Conservation (phyloP, 2,329 filamentous ascomycete genomes). For the Keithomyces neogunnii region DNA sequence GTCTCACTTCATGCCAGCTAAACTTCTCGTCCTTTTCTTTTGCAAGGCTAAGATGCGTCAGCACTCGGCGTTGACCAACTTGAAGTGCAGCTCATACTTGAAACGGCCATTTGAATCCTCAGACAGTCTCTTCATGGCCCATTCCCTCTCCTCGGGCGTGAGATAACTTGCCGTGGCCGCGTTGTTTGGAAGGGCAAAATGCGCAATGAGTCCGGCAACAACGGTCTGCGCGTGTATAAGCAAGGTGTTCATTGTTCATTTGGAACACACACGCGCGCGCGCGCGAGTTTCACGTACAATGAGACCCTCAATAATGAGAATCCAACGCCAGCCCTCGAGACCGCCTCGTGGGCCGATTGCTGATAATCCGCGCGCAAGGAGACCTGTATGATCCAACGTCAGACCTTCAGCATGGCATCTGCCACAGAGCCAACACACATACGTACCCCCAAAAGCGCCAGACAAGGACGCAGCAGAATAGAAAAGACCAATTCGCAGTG, state of each 20-base stretch:
- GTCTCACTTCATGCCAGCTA: conserved; percentile 51
- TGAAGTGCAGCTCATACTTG: conserved; percentile 14
- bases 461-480: conserved; percentile 64
- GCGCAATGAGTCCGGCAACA: conserved; percentile 41
- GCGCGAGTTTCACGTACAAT: conserved; percentile 24
- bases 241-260: not conserved
- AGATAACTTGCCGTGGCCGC: conserved; percentile 46
- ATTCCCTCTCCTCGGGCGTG: conserved; percentile 39
- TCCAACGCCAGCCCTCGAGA: conserved; percentile 63
- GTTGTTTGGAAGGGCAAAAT: conserved; percentile 46
- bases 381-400: conserved; percentile 51
- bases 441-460: conserved; percentile 57
- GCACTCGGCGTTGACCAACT: not conserved
- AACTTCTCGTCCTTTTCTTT: conserved; percentile 37
- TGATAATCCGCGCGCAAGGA: conserved; percentile 66
- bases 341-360: conserved; percentile 54
- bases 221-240: conserved; percentile 34
- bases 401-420: conserved; percentile 33
- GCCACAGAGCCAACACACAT: conserved; percentile 49
- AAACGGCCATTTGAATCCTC: conserved; percentile 26
- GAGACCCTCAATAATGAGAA: conserved; percentile 47
- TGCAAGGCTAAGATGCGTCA: conserved; percentile 9
- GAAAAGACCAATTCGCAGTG: conserved; percentile 62
- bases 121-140: conserved; percentile 36
- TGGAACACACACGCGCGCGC: no score